These are phyloP conservation scores for Clitopilus passeckerianus DNA, from an alignment of 768 basidiomycete genomes.

Conservation along the genomic window DNA sequence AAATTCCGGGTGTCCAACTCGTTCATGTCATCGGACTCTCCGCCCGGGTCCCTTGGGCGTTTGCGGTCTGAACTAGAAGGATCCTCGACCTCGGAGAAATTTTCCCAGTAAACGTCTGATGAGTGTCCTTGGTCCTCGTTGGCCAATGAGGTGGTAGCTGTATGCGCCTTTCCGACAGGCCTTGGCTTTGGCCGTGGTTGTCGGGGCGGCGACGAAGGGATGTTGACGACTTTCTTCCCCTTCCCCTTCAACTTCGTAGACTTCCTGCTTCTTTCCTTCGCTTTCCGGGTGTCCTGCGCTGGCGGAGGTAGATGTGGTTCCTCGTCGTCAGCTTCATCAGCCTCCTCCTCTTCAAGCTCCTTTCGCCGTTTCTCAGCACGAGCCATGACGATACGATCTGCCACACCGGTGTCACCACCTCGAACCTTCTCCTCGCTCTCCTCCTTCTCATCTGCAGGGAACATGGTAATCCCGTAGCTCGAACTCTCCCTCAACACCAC, in stretches of 20 bases:
- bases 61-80: not conserved
- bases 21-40: not conserved
- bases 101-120: not conserved
- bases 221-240: not conserved
- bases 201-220: slow-evolving; percentile 2
- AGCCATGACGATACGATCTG: slow-evolving; percentile 50
- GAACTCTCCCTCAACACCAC: slow-evolving; percentile 68
- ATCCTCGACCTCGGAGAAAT: not conserved
- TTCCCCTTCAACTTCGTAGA: slow-evolving; percentile 9
- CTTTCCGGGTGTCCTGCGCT: slow-evolving; percentile 7
- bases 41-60: not conserved
- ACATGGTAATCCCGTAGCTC: slow-evolving; percentile 82
- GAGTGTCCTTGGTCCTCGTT: slow-evolving; percentile 2
- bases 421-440: slow-evolving; percentile 18
- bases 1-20: not conserved
- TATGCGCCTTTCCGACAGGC: slow-evolving; percentile 15
- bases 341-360: slow-evolving; percentile 36
- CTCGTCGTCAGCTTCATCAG: slow-evolving; percentile 2
- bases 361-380: slow-evolving; percentile 45
- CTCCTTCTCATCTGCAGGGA: slow-evolving; percentile 50
- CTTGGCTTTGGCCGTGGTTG: slow-evolving; percentile 17
- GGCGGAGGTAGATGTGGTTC: not conserved
- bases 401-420: slow-evolving; percentile 27
- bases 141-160: slow-evolving; percentile 10
- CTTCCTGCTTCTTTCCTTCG: slow-evolving; percentile 9